These are phyloP conservation scores for Linnemannia zychae DNA, from an alignment of 192 early-diverging fungal genomes.

Conservation along the genomic window DNA sequence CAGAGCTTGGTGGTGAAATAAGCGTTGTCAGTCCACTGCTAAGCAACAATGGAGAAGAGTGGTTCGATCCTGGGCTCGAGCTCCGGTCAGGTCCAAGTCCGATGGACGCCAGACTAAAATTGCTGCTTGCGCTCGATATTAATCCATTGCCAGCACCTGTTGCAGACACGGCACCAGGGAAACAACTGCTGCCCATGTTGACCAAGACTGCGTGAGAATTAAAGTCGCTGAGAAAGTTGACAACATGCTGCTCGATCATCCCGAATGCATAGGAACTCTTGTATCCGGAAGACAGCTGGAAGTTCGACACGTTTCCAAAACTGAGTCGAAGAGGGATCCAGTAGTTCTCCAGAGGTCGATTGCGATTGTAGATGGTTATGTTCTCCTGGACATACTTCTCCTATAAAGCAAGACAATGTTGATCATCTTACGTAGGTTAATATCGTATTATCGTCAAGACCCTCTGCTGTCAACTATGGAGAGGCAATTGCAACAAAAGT, in stretches of 20 bases:
- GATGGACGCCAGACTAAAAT: constrained; percentile 10
- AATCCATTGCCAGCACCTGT: neutral
- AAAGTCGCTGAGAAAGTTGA: constrained; percentile 73
- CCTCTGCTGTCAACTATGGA: no score
- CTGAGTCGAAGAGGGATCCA: constrained; percentile 75
- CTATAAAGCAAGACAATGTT: constrained; percentile 40
- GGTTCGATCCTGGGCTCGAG: neutral
- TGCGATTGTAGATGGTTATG: constrained; percentile 77
- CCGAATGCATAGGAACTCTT: constrained; percentile 68
- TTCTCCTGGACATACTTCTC: constrained; percentile 83
- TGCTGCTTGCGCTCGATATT: neutral
- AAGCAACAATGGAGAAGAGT: constrained; percentile 8
- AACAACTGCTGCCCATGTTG: constrained; percentile 45
- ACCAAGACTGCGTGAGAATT: constrained; percentile 58
- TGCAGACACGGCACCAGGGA: neutral
- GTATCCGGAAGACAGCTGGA: constrained; percentile 80
- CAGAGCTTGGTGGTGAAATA: constrained; percentile 8
- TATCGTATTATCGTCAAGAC: neutral
- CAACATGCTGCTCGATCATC: constrained; percentile 74
- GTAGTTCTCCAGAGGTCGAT: constrained; percentile 75
- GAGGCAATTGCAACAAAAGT: no score
- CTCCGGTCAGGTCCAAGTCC: constrained; percentile 34
- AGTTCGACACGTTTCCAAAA: constrained; percentile 76
- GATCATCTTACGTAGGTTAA: neutral
- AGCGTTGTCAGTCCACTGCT: constrained; percentile 17